A percentile compares a stretch with the other conserved stretches of the same genome.
Evolutionary conservation across 306 rosid species (phyloP).

Genomic region (Herpetospermum pedunculosum): DNA sequence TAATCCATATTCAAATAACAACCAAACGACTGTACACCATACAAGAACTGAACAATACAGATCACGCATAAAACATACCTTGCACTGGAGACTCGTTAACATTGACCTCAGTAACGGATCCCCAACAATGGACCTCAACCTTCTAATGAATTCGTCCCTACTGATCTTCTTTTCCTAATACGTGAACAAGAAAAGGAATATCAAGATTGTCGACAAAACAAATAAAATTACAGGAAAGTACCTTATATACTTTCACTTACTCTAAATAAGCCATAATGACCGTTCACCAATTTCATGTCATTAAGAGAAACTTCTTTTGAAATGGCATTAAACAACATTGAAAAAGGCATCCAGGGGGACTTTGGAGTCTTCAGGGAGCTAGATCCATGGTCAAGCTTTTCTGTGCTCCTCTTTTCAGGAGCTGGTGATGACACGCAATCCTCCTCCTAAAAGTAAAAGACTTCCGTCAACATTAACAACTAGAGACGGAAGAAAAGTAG

Average conservation of each 20-base stretch:
- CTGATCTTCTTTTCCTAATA: slow-evolving; percentile 49
- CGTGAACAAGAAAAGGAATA: slow-evolving; percentile 5
- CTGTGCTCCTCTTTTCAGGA: not conserved
- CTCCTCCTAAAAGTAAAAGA: slow-evolving; percentile 3
- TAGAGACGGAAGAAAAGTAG: not conserved
- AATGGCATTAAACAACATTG: slow-evolving; percentile 57
- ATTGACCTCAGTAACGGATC: slow-evolving; percentile 55
- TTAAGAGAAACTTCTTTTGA: slow-evolving; percentile 30
- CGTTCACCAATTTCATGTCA: slow-evolving; percentile 30
- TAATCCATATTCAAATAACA: not conserved
- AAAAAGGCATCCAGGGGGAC: slow-evolving; percentile 81
- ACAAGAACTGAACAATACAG: not conserved
- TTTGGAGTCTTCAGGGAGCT: slow-evolving; percentile 33
- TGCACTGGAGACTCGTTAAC: slow-evolving; percentile 30
- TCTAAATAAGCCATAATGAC: slow-evolving; percentile 36
- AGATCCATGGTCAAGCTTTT: slow-evolving; percentile 8
- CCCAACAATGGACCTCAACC: slow-evolving; percentile 68
- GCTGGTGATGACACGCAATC: slow-evolving; percentile 7
- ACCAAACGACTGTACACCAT: not conserved
- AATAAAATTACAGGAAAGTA: not conserved
- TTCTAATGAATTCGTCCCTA: slow-evolving; percentile 57
- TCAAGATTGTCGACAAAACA: not conserved
- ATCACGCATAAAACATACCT: slow-evolving; percentile 29
- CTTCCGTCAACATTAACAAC: not conserved
- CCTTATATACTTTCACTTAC: slow-evolving; percentile 22